Conservation (phyloP, 306 rosid species). For the Neltuma alba region DNA sequence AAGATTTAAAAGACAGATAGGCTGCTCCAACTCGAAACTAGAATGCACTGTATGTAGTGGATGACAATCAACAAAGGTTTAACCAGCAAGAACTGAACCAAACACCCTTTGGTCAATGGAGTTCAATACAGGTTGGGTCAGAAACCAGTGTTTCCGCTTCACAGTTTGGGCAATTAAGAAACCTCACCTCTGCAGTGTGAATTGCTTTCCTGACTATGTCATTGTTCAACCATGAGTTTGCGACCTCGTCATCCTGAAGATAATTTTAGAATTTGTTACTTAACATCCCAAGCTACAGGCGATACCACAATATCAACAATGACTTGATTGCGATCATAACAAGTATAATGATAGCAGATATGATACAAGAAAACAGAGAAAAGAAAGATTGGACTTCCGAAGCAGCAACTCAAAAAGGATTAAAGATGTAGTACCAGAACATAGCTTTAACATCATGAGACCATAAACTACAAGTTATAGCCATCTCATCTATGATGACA, state of each 20-base stretch:
- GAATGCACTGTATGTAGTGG: not conserved
- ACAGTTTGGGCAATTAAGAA: not conserved
- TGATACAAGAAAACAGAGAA: not conserved
- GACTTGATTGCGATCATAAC: not conserved
- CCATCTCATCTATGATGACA: not conserved
- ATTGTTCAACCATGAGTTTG: slow-evolving; percentile 82
- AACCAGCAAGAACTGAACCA: not conserved
- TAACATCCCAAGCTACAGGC: slow-evolving; percentile 13
- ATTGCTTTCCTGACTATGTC: slow-evolving; percentile 73
- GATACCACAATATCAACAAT: slow-evolving; percentile 4
- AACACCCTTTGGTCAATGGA: not conserved
- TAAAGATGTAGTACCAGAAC: not conserved
- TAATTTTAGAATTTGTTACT: slow-evolving; percentile 23
- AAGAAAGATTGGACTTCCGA: not conserved
- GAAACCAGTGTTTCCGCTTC: not conserved
- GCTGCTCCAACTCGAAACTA: not conserved
- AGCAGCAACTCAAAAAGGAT: not conserved
- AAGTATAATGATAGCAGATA: not conserved
- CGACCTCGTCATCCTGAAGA: slow-evolving; percentile 68
- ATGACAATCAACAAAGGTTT: not conserved
- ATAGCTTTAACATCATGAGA: not conserved
- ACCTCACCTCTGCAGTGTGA: slow-evolving; percentile 66
- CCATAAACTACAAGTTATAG: not conserved
- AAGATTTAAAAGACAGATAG: not conserved
- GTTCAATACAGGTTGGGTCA: not conserved